Base-by-base conservation (phyloP, 768 basidiomycete genomes). In the Hericium erinaceus region DNA sequence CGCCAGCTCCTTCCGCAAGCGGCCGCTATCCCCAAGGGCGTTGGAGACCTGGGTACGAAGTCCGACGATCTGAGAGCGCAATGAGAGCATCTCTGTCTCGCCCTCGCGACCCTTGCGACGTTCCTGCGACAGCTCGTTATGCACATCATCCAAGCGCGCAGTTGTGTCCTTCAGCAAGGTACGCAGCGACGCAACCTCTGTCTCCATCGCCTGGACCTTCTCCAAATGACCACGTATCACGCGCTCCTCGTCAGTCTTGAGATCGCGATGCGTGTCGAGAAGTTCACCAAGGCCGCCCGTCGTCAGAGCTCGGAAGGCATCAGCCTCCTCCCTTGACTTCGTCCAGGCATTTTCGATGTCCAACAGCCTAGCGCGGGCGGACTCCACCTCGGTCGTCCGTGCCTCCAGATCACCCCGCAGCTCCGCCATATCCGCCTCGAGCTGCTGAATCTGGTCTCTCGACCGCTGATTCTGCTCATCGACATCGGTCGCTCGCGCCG, bases 321-420 rank as follows among this genome's bases (percentile, higher is more conserved):
- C 95, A 2, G 93, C 92, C 74, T 98, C 93, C 72, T 95, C 89
- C 13, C 93, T 83, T 46, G 92, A 92, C 69, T 92, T 89, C 24
- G 89, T 82, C 86, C 93, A 97, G 9, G 88, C 83, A 66, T 89
- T 92, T 73, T 97, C 95, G 46, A 87, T 84, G 55, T 95, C 91
- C 24, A 80, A 75, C 46, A 95, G 72, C 56, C 87, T 77, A 10
- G 76, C 72, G 48, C 82, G 80, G 6, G 85, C 77, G 9, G 81
- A 70, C 60, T 95, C 92, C 15, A 83, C 80, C 68, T 97, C 95
- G 2, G 80, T 74, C 1, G 78, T 80, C 58, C 84, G 80, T 2
- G 82, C 73, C 69, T 95, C 92, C 18, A 97, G 73, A 58, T 98
- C 95, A 13, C 83, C 81, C 44, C 86, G 84, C 11, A 91, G 76